Base-by-base conservation (phyloP, 2,329 filamentous ascomycete genomes). In the Talaromyces sp. region DNA sequence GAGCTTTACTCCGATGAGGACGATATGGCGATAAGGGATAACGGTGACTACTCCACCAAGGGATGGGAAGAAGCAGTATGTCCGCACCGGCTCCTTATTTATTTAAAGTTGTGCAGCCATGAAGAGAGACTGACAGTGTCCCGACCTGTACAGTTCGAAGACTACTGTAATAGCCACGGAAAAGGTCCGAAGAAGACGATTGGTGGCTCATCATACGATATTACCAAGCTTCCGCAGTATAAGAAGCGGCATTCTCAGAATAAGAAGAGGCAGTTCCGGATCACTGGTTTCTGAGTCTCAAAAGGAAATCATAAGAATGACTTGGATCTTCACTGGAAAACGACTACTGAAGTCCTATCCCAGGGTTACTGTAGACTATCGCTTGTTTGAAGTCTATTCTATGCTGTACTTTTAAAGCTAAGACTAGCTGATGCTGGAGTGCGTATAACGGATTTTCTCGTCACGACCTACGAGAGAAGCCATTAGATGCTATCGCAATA, bases 21-120 rank as follows among this genome's bases (percentile, higher is more conserved):
- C 16, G 33, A 52, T 5, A 33, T 33, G 48, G 60, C 48, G 25
- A 52, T 62, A 16, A 52, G 39, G 35, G 39, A 62, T 52, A 52
- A 18, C 37, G 54, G 52, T 52, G 54, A 62, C 33, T 62, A 62
- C 31, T 62, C 60, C 37, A 21, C 58, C 12, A 37, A 52, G 18
- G 60, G 54, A 58, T 58, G 60, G 60, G 58, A 62, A 44, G 54
- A n/a, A 42, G 21, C 28, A 18, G 60, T 62, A 62, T 50, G 54
- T 52, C 35, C 25, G 14, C 18, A 31, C 3, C 16, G 12, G 46
- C 21, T 23, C 40, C 23, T 9, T 9, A 61, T 4, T 23, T 14
- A 40, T 52, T 21, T n/a, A 42, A 44, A 50, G 18, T 9, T 33
- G 21, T n/a, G n/a, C 33, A 33, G 52, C 4, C 16, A 58, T 42